Conservation (phyloP, 768 basidiomycete species). For the Psilocybe subaeruginosa region DNA sequence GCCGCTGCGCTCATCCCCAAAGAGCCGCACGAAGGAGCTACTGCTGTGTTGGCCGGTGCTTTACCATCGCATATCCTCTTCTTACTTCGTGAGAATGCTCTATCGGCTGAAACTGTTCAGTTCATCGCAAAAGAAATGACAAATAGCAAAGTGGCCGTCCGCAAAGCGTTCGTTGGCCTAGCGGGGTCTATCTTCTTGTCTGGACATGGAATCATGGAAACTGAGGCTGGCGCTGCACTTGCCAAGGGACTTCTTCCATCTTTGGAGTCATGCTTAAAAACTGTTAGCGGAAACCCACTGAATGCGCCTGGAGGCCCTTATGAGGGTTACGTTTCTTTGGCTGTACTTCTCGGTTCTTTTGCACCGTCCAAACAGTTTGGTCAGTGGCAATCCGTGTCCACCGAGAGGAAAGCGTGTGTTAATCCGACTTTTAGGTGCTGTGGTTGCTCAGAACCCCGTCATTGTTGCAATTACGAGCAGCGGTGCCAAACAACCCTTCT, state of each 20-base stretch:
- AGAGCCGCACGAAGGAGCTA: conserved; percentile 76
- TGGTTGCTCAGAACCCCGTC: conserved; percentile 49
- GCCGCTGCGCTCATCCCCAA: conserved; percentile 55
- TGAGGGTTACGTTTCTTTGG: conserved; percentile 82
- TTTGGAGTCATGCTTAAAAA: conserved; percentile 74
- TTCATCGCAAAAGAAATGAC: conserved; percentile 75
- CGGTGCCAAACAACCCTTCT: conserved; percentile 76
- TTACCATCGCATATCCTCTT: conserved; percentile 63
- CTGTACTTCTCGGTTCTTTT: conserved; percentile 68
- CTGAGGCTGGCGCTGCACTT: conserved; percentile 51
- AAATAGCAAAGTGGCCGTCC: conserved; percentile 58
- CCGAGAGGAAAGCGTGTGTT: conserved; percentile 3
- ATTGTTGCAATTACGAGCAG: conserved; percentile 51
- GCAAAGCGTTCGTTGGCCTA: conserved; percentile 65
- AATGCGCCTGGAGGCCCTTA: conserved; percentile 66
- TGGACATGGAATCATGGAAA: conserved; percentile 40
- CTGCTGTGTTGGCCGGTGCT: conserved; percentile 52
- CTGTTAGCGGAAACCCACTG: conserved; percentile 61
- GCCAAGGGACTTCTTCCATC: conserved; percentile 57
- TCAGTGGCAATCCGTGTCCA: conserved; percentile 31
- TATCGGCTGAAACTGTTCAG: conserved; percentile 47
- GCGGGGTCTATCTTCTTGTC: conserved; percentile 63
- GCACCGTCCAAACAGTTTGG: conserved; percentile 53
- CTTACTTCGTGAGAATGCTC: conserved; percentile 45
- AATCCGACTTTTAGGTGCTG: conserved; percentile 35